These are phyloP conservation scores for Mortierella sp. DNA, from an alignment of 371 early-diverging fungal genomes.

Conservation along the genomic window DNA sequence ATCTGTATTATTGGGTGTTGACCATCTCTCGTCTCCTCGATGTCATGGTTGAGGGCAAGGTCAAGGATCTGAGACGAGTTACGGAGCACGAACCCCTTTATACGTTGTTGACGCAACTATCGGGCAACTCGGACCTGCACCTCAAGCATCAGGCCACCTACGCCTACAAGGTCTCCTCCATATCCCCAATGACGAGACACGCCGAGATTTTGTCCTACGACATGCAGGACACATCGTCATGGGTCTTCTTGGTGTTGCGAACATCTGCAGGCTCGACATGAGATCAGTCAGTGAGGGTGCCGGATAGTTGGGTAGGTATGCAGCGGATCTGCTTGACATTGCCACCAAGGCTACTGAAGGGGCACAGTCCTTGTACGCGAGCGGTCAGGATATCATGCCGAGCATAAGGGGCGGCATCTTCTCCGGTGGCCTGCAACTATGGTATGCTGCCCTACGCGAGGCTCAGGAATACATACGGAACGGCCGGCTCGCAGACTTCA, in stretches of 20 bases:
- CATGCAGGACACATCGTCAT: not conserved
- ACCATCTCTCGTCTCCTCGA: constrained; percentile 14
- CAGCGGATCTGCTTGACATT: not conserved
- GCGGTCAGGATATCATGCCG: no score
- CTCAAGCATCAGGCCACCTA: constrained; percentile 17
- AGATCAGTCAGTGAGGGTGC: not conserved
- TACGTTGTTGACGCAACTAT: not conserved
- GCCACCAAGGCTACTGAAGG: no score
- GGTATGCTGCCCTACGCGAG: not conserved
- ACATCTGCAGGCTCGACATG: constrained; percentile 7
- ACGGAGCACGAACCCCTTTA: not conserved
- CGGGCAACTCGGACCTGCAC: not conserved
- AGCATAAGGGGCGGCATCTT: not conserved
- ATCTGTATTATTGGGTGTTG: not conserved
- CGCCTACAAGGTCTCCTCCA: constrained; percentile 16
- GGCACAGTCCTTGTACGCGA: no score
- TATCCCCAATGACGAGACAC: not conserved
- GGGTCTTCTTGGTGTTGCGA: not conserved
- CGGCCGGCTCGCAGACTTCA: constrained; percentile 3
- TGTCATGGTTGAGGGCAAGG: constrained; percentile 9
- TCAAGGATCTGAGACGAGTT: constrained; percentile 1
- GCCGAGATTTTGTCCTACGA: not conserved
- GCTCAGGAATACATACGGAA: not conserved
- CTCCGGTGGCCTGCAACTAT: not conserved
- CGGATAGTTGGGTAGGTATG: not conserved